These are phyloP conservation scores for Mallotus japonicus DNA, from an alignment of 441 rosid species.

Conservation along the genomic window DNA sequence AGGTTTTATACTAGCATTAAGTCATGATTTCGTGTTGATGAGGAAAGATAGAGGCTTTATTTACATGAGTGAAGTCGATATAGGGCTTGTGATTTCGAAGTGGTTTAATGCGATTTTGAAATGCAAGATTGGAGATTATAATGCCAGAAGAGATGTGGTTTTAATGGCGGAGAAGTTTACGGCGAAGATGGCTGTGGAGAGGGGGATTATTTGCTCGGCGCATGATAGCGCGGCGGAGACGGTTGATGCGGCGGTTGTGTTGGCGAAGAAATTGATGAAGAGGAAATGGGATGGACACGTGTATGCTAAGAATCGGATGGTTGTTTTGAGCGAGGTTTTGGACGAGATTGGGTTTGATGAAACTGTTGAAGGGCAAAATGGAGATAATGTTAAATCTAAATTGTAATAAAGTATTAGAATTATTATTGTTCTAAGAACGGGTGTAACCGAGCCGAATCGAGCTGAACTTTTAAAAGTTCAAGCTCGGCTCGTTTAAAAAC, in stretches of 20 bases:
- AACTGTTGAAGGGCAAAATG: slow-evolving; percentile 2
- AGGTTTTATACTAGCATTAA: slow-evolving; percentile 51
- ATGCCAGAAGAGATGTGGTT: slow-evolving; percentile 39
- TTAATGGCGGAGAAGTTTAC: slow-evolving; percentile 53
- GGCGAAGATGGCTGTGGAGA: slow-evolving; percentile 39
- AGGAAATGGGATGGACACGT: slow-evolving; percentile 49
- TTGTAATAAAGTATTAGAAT: background rate
- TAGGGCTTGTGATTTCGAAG: slow-evolving; percentile 36
- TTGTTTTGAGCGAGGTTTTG: slow-evolving; percentile 36
- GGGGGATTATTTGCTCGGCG: slow-evolving; percentile 45
- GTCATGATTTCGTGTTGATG: slow-evolving; percentile 66
- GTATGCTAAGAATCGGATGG: slow-evolving; percentile 49
- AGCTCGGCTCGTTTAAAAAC: too few relatives aligned
- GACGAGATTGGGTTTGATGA: slow-evolving; percentile 33
- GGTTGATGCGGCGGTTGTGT: slow-evolving; percentile 40
- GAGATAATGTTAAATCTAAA: slow-evolving; percentile 9
- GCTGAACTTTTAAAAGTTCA: too few relatives aligned
- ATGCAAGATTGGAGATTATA: slow-evolving; percentile 40
- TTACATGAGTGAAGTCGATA: slow-evolving; percentile 70
- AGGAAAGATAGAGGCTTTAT: slow-evolving; percentile 64
- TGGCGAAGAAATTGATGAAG: slow-evolving; percentile 42
- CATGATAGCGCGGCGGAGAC: slow-evolving; percentile 47
- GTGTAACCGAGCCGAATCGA: too few relatives aligned
- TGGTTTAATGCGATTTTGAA: slow-evolving; percentile 44
- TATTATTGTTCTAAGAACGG: too few relatives aligned